Conservation (phyloP, 768 basidiomycete genomes). For the Suillus clintonianus region DNA sequence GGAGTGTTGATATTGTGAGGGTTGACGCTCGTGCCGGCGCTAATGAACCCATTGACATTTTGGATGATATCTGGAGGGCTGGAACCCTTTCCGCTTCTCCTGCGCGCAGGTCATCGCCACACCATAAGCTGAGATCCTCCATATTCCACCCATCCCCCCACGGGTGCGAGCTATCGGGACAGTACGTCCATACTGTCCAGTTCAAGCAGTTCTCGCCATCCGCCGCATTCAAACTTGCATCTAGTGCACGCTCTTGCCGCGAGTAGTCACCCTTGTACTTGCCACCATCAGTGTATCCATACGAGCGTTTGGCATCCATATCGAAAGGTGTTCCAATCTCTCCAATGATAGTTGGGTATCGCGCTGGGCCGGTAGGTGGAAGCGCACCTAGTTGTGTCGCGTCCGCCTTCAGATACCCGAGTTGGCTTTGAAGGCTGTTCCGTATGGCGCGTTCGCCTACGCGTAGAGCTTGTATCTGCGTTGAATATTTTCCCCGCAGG, state of each 20-base stretch:
- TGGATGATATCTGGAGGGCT: not conserved
- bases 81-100: conserved; percentile 1
- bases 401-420: conserved; percentile 78
- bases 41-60: conserved; percentile 4
- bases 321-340: conserved; percentile 97
- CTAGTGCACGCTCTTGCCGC: conserved; percentile 80
- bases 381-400: conserved; percentile 55
- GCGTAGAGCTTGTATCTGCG: conserved; percentile 68
- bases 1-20: conserved; percentile 21
- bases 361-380: conserved; percentile 4
- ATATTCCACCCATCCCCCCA: conserved; percentile 98
- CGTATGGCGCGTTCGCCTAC: conserved; percentile 86
- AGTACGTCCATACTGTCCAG: conserved; percentile 90
- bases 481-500: conserved; percentile 79
- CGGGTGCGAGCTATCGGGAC: conserved; percentile 75
- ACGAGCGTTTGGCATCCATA: conserved; percentile 85
- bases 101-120: conserved; percentile 61
- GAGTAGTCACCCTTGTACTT: conserved; percentile 75
- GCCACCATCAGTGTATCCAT: conserved; percentile 74
- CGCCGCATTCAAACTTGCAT: conserved; percentile 76
- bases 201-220: conserved; percentile 77
- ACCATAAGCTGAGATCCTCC: conserved; percentile 93
- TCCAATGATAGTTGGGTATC: conserved; percentile 88
- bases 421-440: conserved; percentile 77
- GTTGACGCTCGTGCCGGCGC: conserved; percentile 17